A percentile compares a stretch with the other conserved stretches of the same genome.
These are phyloP conservation scores for Pseudotsuga menziesii DNA, from an alignment of 75 land plant genomes.

Conservation along the genomic window DNA sequence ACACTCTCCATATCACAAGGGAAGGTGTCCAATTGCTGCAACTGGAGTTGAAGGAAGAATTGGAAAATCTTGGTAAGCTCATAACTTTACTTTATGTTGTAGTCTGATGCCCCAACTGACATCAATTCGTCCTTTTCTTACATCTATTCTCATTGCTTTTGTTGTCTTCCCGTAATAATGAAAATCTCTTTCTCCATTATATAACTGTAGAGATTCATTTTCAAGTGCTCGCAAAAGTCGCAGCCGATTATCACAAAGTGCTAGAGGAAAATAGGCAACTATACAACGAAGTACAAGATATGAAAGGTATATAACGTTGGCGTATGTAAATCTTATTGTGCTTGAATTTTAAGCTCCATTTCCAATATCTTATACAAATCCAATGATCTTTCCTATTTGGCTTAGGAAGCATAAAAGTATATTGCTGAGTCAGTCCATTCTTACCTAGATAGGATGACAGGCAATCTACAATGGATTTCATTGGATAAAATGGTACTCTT, in stretches of 20 bases:
- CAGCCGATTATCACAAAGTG: slow-evolving; percentile 61
- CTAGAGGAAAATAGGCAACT: slow-evolving; percentile 80
- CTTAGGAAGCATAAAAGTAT: slow-evolving; percentile 67
- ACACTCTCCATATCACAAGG: slow-evolving; percentile 27
- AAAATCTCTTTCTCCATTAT: not conserved
- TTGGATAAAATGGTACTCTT: slow-evolving; percentile 67
- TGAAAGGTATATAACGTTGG: slow-evolving; percentile 43
- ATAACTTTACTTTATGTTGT: slow-evolving; percentile 1
- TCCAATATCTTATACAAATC: not conserved
- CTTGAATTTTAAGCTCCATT: not conserved
- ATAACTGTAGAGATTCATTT: slow-evolving; percentile 32
- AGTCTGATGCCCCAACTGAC: slow-evolving; percentile 13
- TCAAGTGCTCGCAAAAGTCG: slow-evolving; percentile 43
- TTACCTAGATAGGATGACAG: slow-evolving; percentile 33
- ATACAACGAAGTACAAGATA: slow-evolving; percentile 89
- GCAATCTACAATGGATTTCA: slow-evolving; percentile 46
- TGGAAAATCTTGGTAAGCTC: slow-evolving; percentile 37
- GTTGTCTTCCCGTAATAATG: not conserved
- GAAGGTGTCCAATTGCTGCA: slow-evolving; percentile 26
- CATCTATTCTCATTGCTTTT: slow-evolving; percentile 10
- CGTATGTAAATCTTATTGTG: not conserved
- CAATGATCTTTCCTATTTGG: not conserved
- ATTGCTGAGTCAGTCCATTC: slow-evolving; percentile 69
- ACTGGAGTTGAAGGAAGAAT: slow-evolving; percentile 34
- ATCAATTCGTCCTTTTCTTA: slow-evolving; percentile 7